These are phyloP conservation scores for Dactylellina drechsleri DNA, from an alignment of 2,329 filamentous ascomycete genomes.

Conservation along the genomic window DNA sequence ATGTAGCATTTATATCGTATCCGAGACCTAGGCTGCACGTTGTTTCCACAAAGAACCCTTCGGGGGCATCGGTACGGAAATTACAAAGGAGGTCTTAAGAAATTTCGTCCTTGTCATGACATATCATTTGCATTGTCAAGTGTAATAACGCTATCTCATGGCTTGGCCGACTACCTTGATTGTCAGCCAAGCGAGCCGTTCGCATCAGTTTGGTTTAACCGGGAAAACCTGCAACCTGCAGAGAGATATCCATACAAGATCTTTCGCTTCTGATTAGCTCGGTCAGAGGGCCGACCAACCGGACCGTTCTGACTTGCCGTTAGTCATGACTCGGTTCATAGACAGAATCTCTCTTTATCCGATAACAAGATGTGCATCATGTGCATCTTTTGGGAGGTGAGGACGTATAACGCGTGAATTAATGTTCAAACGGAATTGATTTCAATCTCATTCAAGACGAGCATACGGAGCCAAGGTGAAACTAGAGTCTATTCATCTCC, in stretches of 20 bases:
- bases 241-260: not conserved
- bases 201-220: slow-evolving; percentile 30
- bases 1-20: too few relatives aligned
- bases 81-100: too few relatives aligned
- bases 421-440: too few relatives aligned
- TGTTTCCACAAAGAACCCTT: slow-evolving; percentile 2
- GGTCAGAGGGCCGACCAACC: slow-evolving; percentile 47
- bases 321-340: slow-evolving; percentile 25
- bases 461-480: too few relatives aligned
- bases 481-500: too few relatives aligned
- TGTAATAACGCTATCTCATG: slow-evolving; percentile 11
- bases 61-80: slow-evolving; percentile 1
- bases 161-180: slow-evolving; percentile 20
- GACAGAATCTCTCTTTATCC: too few relatives aligned
- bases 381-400: too few relatives aligned
- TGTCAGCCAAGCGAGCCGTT: slow-evolving; percentile 34
- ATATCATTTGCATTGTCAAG: slow-evolving; percentile 16
- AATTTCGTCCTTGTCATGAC: too few relatives aligned
- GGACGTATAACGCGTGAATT: too few relatives aligned
- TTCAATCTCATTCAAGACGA: too few relatives aligned
- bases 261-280: slow-evolving; percentile 9
- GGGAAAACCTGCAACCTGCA: slow-evolving; percentile 2
- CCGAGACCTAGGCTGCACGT: not conserved
- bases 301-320: slow-evolving; percentile 35
- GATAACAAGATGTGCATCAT: too few relatives aligned